phyloP scores from a whole-genome alignment of 768 basidiomycete genomes.

The Hortiboletus flavorubellus region DNA sequence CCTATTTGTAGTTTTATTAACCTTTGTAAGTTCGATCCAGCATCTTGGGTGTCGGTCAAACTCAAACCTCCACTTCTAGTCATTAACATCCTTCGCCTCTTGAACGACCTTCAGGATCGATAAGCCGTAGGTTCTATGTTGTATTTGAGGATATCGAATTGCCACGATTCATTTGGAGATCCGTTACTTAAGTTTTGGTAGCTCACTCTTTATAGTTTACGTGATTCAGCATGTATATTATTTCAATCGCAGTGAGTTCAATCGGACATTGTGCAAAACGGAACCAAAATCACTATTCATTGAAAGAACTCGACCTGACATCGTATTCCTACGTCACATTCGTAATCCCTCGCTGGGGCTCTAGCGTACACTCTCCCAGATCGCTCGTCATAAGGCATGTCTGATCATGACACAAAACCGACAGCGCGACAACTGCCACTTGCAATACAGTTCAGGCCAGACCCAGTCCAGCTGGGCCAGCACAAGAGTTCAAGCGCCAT shows the following conservation, averaged over 20 bases:
- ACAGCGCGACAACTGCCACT: too few species aligned
- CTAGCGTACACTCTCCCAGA: neutral
- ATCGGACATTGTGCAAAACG: slow-evolving; percentile 1
- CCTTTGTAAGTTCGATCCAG: slow-evolving; percentile 57
- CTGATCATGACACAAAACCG: neutral
- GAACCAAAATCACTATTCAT: neutral
- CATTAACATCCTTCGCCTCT: slow-evolving; percentile 79
- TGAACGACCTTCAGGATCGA: slow-evolving; percentile 55
- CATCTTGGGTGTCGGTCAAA: neutral
- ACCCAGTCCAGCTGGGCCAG: neutral
- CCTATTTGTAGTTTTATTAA: slow-evolving; percentile 68
- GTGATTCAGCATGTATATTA: slow-evolving; percentile 22
- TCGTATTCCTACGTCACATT: too few species aligned
- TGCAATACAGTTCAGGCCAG: neutral
- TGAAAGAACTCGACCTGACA: neutral
- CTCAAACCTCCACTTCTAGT: slow-evolving; percentile 39
- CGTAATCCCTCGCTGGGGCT: too few species aligned
- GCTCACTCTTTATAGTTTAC: slow-evolving; percentile 2
- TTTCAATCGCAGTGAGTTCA: slow-evolving; percentile 1
- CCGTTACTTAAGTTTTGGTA: neutral
- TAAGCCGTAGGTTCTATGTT: slow-evolving; percentile 9
- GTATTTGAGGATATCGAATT: neutral
- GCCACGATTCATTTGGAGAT: neutral
- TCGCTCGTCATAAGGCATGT: neutral
- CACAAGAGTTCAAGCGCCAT: neutral